Evolutionary conservation across 2,329 filamentous ascomycete genomes (phyloP).

Genomic region (Aureobasidium zeae): DNA sequence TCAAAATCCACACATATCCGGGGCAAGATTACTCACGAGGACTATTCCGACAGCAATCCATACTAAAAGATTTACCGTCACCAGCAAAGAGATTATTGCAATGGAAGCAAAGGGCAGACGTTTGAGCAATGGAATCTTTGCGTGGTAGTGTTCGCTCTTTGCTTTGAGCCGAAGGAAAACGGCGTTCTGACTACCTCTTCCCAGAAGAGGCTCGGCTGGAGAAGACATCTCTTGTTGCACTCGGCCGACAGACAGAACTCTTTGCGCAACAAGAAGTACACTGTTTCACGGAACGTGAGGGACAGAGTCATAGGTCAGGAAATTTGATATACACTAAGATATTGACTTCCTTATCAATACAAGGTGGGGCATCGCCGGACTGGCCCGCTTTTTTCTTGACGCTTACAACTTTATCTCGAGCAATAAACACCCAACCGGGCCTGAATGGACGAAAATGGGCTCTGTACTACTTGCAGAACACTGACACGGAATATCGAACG

Average conservation of each 20-base stretch:
- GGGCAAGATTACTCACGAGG: slow-evolving; percentile 34
- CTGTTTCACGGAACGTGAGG: not conserved
- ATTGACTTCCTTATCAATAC: not conserved
- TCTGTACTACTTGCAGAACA: no score
- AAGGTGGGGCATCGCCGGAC: slow-evolving; percentile 10
- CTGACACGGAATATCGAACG: no score
- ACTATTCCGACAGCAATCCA: slow-evolving; percentile 52
- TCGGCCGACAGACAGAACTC: not conserved
- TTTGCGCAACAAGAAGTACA: not conserved
- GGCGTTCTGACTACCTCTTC: slow-evolving; percentile 11
- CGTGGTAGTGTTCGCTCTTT: slow-evolving; percentile 40
- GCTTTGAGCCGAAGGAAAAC: slow-evolving; percentile 18
- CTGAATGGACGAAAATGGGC: no score
- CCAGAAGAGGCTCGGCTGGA: not conserved
- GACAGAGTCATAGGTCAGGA: not conserved
- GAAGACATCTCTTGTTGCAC: not conserved
- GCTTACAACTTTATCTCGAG: slow-evolving; percentile 8
- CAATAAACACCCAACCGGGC: not conserved
- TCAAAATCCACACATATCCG: not conserved
- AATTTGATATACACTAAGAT: not conserved
- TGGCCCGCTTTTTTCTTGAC: not conserved
- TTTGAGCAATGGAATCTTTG: slow-evolving; percentile 45
- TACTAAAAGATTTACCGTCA: slow-evolving; percentile 46
- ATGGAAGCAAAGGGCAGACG: slow-evolving; percentile 49
- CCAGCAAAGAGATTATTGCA: slow-evolving; percentile 47